Base-by-base conservation (phyloP, 2,329 filamentous ascomycete genomes). In the Fusarium agapanthi region DNA sequence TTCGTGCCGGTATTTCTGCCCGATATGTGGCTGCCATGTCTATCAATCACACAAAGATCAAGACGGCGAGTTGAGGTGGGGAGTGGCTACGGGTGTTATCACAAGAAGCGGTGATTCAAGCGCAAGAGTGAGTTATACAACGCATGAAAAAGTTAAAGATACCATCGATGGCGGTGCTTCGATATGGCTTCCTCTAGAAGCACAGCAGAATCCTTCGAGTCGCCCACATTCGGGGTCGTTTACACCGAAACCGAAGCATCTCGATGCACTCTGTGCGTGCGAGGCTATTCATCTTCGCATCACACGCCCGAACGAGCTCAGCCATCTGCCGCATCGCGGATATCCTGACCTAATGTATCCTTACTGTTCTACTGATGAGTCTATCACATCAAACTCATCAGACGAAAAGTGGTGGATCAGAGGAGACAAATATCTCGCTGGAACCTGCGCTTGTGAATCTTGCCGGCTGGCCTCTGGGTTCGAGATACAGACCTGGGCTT, bases 401-500 rank as follows among this genome's bases (percentile, higher is more conserved):
- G 81, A 87, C 70, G 79, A 84, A 8, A 88, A 89, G 72, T 92
- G 89, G 89, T 92, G 88, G 85, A 82, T 92, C 12, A 72, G 70
- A 30, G 72, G 84, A 77, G 85, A 80, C 11, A 88, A 84, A 66
- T 92, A 90, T 77, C 81, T 90, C 5, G 87, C 89, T 6, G 88
- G 89, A 4, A 85, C 87, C 13, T 93, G 91, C 75, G 84, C 86
- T 4, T 93, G 91, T 79, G 84, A 81, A 10, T 88, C 88, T 5
- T 94, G 91, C 77, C 88, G 91, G 11, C 81, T 90, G 7, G 80
- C 82, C 1, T 86, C 88, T 2, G 90, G 91, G 7, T 90, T 89
- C 71, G 89, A 92, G 62, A 86, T 92, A 51, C 87, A 91, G 73
- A 82, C 87, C 0, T 93, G 91, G 91, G 85, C 88, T 0, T 93